Evolutionary conservation across 805 yeast genomes (phyloP), one percentile per base, ranked within the genome.

Genomic region (Cyberlindnera xishuangbannaensis): DNA sequence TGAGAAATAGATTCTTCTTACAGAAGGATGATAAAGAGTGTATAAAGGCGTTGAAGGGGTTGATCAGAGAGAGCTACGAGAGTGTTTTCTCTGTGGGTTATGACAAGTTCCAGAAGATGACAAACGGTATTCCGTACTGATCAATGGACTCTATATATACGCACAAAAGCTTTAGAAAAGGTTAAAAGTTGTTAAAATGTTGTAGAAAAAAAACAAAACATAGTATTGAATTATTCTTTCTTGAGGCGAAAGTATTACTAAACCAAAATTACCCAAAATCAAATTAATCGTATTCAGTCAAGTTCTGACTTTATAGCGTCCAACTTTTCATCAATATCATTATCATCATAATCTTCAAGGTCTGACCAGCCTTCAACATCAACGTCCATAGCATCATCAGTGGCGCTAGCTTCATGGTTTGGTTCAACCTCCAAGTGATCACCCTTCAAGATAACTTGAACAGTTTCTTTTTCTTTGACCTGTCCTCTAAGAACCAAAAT

Each of bases 101-200:
- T 59, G 99, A 92, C 55, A 97, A 88, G 63, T 92, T 92, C 76
- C 99, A 92, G 62, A 70, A 95, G 51, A 58, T 92, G 45, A 92
- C 98, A 23, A 92, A 92, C 51, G 99, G 99, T 38, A 92, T 92
- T 57, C 98, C 98, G 13, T 90, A 88, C 53, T 88, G 31, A 35
- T 13, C 23, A 20, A 20, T 20, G 11, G n/a, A n/a, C n/a, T n/a
- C n/a, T n/a, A n/a, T n/a, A n/a, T n/a, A n/a, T n/a, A n/a, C n/a
- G n/a, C n/a, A n/a, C n/a, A n/a, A n/a, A n/a, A n/a, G n/a, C n/a
- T n/a, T n/a, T n/a, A 18, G 8, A 25, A 4, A 15, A 14, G 19
- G 13, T n/a, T 9, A 12, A 13, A 7, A 25, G 15, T 6, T 25
- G 15, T 19, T 19, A 19, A 8, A 19, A 19, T 19, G 8, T 8